phyloP scores from a whole-genome alignment of 2,329 filamentous ascomycete species.

The Nigrograna mackinnonii region DNA sequence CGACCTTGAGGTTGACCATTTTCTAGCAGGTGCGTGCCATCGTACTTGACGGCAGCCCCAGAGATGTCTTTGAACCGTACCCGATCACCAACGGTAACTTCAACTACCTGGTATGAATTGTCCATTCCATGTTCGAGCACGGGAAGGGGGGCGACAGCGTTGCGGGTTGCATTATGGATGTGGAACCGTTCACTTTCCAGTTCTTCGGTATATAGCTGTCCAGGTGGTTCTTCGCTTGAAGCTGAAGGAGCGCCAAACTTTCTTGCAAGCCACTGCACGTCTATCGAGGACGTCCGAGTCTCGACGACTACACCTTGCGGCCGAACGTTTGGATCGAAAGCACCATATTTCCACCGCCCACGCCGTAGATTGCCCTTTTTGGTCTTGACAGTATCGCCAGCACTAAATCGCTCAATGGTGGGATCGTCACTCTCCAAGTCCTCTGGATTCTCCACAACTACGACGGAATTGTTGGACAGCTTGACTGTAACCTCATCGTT shows the following conservation, averaged over 20 bases:
- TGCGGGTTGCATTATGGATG: slow-evolving; percentile 46
- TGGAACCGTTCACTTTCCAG: slow-evolving; percentile 46
- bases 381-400: slow-evolving; percentile 56
- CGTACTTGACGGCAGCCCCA: slow-evolving; percentile 57
- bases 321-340: slow-evolving; percentile 53
- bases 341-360: slow-evolving; percentile 57
- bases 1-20: slow-evolving; percentile 43
- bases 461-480: slow-evolving; percentile 57
- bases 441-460: slow-evolving; percentile 53
- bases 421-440: slow-evolving; percentile 44
- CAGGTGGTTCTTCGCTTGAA: slow-evolving; percentile 31
- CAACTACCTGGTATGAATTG: slow-evolving; percentile 37
- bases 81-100: slow-evolving; percentile 49
- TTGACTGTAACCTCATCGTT: slow-evolving; percentile 55
- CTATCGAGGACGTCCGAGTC: slow-evolving; percentile 48
- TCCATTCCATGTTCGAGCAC: slow-evolving; percentile 24
- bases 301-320: slow-evolving; percentile 58
- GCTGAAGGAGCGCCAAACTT: slow-evolving; percentile 34
- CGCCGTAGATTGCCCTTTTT: slow-evolving; percentile 56
- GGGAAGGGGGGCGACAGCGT: slow-evolving; percentile 23
- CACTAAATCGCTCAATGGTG: slow-evolving; percentile 40
- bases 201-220: slow-evolving; percentile 38
- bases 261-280: slow-evolving; percentile 58
- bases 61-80: slow-evolving; percentile 60
- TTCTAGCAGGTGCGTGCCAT: slow-evolving; percentile 29